Percentiles rank a stretch among this genome's conserved stretches.
phyloP scores from a whole-genome alignment of 2,329 filamentous ascomycete genomes.

The Scopulariopsis brevicaulis region DNA sequence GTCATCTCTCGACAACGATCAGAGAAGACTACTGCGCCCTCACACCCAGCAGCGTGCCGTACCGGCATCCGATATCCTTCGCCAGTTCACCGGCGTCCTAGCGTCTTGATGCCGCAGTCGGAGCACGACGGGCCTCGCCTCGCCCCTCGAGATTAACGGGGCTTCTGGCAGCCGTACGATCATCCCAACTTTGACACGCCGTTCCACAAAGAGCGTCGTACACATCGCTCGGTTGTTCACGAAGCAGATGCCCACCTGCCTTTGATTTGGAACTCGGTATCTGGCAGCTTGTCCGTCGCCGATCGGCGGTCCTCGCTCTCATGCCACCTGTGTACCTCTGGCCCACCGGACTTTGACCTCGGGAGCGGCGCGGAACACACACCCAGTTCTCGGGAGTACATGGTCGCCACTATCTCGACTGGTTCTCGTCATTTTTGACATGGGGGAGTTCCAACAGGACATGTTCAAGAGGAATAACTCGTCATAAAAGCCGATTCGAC shows the following conservation, averaged over 20 bases:
- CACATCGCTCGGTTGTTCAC: neutral
- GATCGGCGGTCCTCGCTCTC: neutral
- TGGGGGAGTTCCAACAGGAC: too few relatives aligned
- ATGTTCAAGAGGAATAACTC: too few relatives aligned
- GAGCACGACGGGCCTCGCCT: neutral
- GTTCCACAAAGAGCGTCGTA: neutral
- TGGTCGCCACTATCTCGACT: neutral
- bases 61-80: too few relatives aligned
- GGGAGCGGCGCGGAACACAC: neutral
- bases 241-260: neutral
- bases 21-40: too few relatives aligned
- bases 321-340: neutral
- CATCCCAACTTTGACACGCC: neutral
- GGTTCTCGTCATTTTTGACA: too few relatives aligned
- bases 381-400: neutral
- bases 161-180: neutral
- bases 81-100: too few relatives aligned
- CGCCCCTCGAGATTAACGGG: neutral
- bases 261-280: neutral
- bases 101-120: neutral
- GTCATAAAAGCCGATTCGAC: too few relatives aligned
- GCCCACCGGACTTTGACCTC: neutral
- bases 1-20: neutral
- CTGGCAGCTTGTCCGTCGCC: neutral
- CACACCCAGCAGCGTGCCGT: too few relatives aligned